These are phyloP conservation scores for Hypomontagnella monticulosa DNA, from an alignment of 495 filamentous ascomycete genomes.

Conservation along the genomic window DNA sequence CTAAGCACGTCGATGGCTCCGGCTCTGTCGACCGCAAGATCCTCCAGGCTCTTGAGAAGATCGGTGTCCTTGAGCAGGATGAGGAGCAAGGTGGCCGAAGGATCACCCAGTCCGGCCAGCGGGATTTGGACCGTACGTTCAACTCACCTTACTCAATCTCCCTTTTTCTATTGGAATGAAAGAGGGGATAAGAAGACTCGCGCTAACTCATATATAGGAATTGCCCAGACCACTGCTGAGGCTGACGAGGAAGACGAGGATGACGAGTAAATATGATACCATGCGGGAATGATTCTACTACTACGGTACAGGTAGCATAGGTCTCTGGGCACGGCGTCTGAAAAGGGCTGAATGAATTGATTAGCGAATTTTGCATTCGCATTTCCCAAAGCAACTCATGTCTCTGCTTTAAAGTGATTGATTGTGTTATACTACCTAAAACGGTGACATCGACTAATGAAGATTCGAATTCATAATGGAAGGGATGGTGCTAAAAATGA, in stretches of 20 bases:
- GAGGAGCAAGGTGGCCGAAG: constrained; percentile 97
- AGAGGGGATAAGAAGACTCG: background rate
- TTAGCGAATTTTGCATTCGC: constrained; percentile 44
- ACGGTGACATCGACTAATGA: background rate
- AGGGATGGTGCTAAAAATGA: background rate
- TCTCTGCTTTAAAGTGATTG: constrained; percentile 5
- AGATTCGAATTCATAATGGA: background rate
- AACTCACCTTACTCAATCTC: constrained; percentile 2
- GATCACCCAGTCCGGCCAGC: constrained; percentile 96
- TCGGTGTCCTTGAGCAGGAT: constrained; percentile 94
- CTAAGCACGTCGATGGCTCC: constrained; percentile 93
- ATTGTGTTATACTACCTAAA: background rate
- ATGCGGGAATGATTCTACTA: constrained; percentile 36
- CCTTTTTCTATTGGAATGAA: too few species aligned
- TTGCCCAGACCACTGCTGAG: constrained; percentile 78
- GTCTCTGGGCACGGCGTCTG: constrained; percentile 47
- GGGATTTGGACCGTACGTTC: constrained; percentile 90
- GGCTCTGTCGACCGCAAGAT: constrained; percentile 96
- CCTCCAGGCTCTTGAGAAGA: constrained; percentile 97
- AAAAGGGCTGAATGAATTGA: constrained; percentile 50
- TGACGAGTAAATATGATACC: constrained; percentile 61
- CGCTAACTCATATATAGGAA: constrained; percentile 53
- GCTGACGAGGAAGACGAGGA: constrained; percentile 75
- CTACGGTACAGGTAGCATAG: constrained; percentile 47
- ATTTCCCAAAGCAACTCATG: constrained; percentile 26